Conservation (phyloP, 169 alveolate genomes). For the Plasmodium chabaudi region DNA sequence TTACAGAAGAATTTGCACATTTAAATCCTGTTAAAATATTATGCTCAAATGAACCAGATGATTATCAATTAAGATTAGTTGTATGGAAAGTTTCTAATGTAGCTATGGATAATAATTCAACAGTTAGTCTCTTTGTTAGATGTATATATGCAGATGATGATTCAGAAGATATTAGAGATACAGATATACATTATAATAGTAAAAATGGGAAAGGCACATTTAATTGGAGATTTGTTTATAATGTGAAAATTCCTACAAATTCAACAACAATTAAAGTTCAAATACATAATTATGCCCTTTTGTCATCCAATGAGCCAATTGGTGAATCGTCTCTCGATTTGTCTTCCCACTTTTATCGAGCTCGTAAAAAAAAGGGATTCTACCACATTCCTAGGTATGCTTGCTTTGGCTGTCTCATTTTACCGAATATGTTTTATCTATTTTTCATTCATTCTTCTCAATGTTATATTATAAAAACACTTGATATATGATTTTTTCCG, state of each 20-base stretch:
- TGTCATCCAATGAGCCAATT: constrained; percentile 86
- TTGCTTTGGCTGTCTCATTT: no score
- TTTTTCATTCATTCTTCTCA: no score
- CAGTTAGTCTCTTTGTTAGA: constrained; percentile 90
- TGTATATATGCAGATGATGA: constrained; percentile 88
- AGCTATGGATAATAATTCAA: constrained; percentile 88
- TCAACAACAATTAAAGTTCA: constrained; percentile 89
- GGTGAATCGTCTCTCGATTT: constrained; percentile 90
- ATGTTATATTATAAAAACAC: neutral
- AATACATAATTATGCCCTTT: constrained; percentile 82
- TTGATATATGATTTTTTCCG: neutral
- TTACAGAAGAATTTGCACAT: constrained; percentile 88
- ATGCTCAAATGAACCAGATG: constrained; percentile 90
- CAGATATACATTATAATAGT: constrained; percentile 93
- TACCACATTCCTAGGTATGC: constrained; percentile 85
- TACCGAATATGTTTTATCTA: no score
- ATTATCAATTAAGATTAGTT: constrained; percentile 90
- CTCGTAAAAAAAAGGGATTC: constrained; percentile 82
- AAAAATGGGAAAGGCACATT: constrained; percentile 91
- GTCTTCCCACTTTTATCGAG: constrained; percentile 87
- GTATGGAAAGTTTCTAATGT: constrained; percentile 91
- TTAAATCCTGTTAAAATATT: constrained; percentile 87
- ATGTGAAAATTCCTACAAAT: constrained; percentile 90
- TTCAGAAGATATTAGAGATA: constrained; percentile 82
- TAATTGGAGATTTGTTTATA: constrained; percentile 92